Base-by-base conservation (phyloP, 2,329 filamentous ascomycete species). In the Coniochaeta sp. region DNA sequence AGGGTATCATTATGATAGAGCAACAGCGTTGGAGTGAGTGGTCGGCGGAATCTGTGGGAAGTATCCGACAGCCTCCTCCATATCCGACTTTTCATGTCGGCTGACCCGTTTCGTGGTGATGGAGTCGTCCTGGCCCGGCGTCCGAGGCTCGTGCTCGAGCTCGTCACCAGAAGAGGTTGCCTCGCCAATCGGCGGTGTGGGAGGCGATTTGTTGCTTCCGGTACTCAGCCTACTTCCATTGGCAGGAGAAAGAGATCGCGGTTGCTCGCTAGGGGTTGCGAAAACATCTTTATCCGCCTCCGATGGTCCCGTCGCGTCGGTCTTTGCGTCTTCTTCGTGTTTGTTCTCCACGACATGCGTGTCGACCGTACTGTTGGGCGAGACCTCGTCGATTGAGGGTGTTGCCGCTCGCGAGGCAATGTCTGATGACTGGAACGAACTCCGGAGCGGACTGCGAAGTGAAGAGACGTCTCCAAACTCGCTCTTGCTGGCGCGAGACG, bases 391-490 rank as follows among this genome's bases (percentile, higher is more conserved):
- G 19, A 57, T 30, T 6, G 55, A 17, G 7, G 55, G 55, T 28
- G 55, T 57, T 5, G 55, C 34, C 34, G 55, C 34, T 4, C 55
- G 55, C 19, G 55, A 57, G 8, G 34, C 34, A 6, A 40, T 44
- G 36, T 63, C 63, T 56, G 64, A 59, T 24, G 70, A 70, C 17
- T 73, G 69, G 60, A 83, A 84, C 0, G 81, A 77, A 59, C 79
- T 76, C 59, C 79, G 75, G 6, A 82, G 69, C 16, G 83, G 82
- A 66, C 81, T 85, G 65, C 72, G 74, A 12, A 81, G 70, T n/a
- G 70, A 71, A 62, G 64, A 71, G 2, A 90, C 71, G 76, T 93
- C 71, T 75, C 86, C 68, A 81, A 89, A 77, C 73, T 89, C 74
- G 72, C 82, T 70, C 69, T 76, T 81, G 65, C 77, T 78, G 3